Evolutionary conservation across 495 filamentous ascomycete genomes (phyloP).

Genomic region (Daldinia vernicosa): DNA sequence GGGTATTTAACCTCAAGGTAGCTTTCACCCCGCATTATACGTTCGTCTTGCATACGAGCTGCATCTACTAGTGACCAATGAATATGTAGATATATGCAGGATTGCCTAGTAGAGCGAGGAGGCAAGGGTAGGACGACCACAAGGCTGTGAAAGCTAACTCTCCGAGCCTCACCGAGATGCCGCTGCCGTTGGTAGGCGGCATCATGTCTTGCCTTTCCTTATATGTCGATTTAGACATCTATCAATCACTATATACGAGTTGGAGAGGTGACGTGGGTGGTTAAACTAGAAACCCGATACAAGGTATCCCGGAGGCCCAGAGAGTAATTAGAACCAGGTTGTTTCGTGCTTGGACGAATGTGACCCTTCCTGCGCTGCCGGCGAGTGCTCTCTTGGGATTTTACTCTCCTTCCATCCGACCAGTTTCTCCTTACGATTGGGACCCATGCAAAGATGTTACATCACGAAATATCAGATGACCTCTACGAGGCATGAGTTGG

Average conservation of each 20-base stretch:
- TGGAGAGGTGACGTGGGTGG: constrained; percentile 24
- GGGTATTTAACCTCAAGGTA: constrained; percentile 39
- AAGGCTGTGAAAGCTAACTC: constrained; percentile 40
- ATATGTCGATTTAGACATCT: neutral
- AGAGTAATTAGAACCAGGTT: constrained; percentile 24
- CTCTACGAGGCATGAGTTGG: constrained; percentile 22
- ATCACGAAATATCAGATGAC: constrained; percentile 46
- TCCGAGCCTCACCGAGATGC: constrained; percentile 48
- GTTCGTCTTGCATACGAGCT: constrained; percentile 35
- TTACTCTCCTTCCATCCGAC: constrained; percentile 11
- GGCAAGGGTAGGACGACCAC: constrained; percentile 33
- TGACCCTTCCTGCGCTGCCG: constrained; percentile 11
- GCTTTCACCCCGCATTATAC: constrained; percentile 41
- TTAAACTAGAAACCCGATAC: constrained; percentile 9
- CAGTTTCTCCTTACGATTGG: constrained; percentile 17
- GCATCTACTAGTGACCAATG: constrained; percentile 45
- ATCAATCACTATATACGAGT: constrained; percentile 3
- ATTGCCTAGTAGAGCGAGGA: constrained; percentile 13
- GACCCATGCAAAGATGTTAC: constrained; percentile 39
- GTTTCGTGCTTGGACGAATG: constrained; percentile 21
- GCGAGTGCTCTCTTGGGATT: constrained; percentile 9
- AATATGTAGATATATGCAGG: constrained; percentile 10
- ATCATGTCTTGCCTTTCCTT: constrained; percentile 9
- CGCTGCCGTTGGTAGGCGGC: constrained; percentile 27
- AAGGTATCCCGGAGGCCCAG: neutral